These are phyloP conservation scores for Castanea mollissima DNA, from an alignment of 306 rosid genomes.

Conservation along the genomic window DNA sequence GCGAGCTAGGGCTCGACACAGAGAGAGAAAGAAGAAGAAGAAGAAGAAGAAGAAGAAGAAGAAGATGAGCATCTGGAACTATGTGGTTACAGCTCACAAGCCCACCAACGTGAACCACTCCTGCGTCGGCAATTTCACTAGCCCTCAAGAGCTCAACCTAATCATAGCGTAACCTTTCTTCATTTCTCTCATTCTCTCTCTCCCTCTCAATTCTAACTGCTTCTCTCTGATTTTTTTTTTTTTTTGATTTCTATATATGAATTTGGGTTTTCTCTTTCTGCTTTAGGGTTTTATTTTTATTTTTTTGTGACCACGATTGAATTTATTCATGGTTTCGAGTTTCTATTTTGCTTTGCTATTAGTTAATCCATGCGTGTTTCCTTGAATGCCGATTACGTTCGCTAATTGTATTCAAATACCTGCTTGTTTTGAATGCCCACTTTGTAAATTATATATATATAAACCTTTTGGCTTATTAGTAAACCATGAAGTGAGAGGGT, in stretches of 20 bases:
- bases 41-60: constrained; percentile 8
- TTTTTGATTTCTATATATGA: not conserved
- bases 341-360: not conserved
- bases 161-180: constrained; percentile 59
- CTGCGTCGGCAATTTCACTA: constrained; percentile 96
- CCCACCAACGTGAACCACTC: constrained; percentile 96
- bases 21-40: not conserved
- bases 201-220: not conserved
- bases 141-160: constrained; percentile 94
- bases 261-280: constrained; percentile 30
- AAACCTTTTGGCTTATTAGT: too few species aligned
- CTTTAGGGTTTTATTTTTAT: not conserved
- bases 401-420: too few species aligned
- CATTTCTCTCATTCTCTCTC: not conserved
- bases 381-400: not conserved
- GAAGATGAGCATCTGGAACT: constrained; percentile 93
- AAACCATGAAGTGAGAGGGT: too few species aligned
- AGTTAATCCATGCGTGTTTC: not conserved
- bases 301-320: not conserved
- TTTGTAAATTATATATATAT: too few species aligned
- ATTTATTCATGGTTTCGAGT: not conserved
- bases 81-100: constrained; percentile 95
- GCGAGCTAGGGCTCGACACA: not conserved
- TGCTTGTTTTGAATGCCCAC: too few species aligned
- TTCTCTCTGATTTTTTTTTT: not conserved